Base-by-base conservation (phyloP, 179 eudicot genomes). In the Spergularia azorica region DNA sequence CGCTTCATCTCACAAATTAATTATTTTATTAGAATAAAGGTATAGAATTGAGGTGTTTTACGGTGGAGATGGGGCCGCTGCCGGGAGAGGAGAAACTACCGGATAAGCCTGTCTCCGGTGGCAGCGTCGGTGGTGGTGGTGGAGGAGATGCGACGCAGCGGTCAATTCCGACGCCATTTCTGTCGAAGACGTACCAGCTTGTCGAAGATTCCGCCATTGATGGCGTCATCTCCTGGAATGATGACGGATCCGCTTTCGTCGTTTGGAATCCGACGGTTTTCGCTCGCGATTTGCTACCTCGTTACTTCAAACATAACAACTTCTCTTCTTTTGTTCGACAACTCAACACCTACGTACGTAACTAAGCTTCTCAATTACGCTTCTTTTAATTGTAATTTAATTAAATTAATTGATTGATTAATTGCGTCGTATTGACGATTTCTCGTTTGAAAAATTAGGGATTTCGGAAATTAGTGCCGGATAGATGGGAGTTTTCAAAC, bases 301-400 rank as follows among this genome's bases (percentile, higher is more conserved):
- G 88, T 41, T 91, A 83, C 68, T 92, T 92, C 76, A 92, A 92
- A 74, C 97, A 92, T 73, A 92, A 90, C 62, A 92, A 92, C 71
- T 91, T 92, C 85, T 92, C 97, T 39, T 91, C 96, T 59, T 92
- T 92, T 26, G 97, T 92, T 76, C 96, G 97, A 0, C 97, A 92
- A 68, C 87, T 91, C 32, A 93, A 91, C 74, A 92, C 96, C 72
- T 92, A 92, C 70, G 97, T 92, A 26, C 32, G 32, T 26, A 2
- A 26, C 32, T 26, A 81, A 75, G 77, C 13, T 70, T 54, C 38
- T 63, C 26, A 51, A 70, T 51, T 14, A 26, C 26, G 1, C 17
- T 26, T 63, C 50, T 66, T 11, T 5, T 38, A 8, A 13, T 67
- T 20, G 32, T 26, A 18, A 67, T 73, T 70, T 46, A 58, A 64